Evolutionary conservation across 192 early-diverging fungal species (phyloP).

Genomic region (Spizellomyces sp.): DNA sequence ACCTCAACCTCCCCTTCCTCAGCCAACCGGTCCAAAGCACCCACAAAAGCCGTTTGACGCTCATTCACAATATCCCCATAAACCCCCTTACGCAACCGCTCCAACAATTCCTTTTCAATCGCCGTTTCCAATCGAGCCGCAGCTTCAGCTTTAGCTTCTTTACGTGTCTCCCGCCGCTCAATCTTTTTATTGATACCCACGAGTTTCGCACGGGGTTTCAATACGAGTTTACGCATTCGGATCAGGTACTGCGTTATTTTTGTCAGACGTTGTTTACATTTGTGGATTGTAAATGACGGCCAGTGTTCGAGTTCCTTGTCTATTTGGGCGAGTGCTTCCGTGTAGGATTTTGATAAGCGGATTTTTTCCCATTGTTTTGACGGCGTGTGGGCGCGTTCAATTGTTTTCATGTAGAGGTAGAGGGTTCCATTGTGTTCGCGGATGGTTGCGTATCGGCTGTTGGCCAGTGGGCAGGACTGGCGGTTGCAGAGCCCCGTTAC

Average conservation of each 20-base stretch:
- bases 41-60: slow-evolving; percentile 84
- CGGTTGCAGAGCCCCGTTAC: slow-evolving; percentile 95
- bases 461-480: slow-evolving; percentile 93
- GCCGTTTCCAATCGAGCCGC: slow-evolving; percentile 88
- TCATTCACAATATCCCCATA: slow-evolving; percentile 99
- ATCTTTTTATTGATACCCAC: slow-evolving; percentile 93
- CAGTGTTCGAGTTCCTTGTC: slow-evolving; percentile 90
- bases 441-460: slow-evolving; percentile 93
- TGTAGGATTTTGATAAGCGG: slow-evolving; percentile 88
- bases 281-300: slow-evolving; percentile 89
- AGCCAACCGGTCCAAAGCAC: slow-evolving; percentile 72
- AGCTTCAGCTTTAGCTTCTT: slow-evolving; percentile 88
- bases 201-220: slow-evolving; percentile 79
- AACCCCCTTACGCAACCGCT: slow-evolving; percentile 87
- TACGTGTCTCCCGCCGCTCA: slow-evolving; percentile 80
- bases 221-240: slow-evolving; percentile 85
- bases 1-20: slow-evolving; percentile 41
- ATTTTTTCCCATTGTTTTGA: slow-evolving; percentile 91
- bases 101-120: slow-evolving; percentile 95
- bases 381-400: slow-evolving; percentile 93
- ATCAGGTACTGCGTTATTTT: slow-evolving; percentile 97
- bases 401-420: slow-evolving; percentile 93
- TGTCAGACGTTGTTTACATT: slow-evolving; percentile 95
- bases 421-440: slow-evolving; percentile 79
- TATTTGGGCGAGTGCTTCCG: slow-evolving; percentile 82